Conservation (phyloP, 2,329 filamentous ascomycete species). For the Fusarium subtropicale region DNA sequence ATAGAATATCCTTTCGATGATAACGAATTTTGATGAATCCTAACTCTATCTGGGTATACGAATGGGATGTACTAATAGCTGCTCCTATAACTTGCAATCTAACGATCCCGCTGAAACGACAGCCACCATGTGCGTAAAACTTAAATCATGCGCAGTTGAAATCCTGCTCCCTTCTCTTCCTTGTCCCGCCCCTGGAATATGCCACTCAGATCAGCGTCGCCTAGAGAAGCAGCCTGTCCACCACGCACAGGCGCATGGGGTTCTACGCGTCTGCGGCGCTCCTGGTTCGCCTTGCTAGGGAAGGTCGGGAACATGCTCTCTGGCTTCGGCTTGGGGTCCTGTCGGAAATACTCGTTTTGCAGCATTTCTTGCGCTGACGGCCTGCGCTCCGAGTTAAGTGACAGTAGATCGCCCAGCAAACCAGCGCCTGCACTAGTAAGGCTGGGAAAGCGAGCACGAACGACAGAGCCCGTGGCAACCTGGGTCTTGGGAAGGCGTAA, state of each 20-base stretch:
- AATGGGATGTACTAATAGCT: background rate
- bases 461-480: conserved; percentile 60
- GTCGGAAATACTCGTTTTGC: conserved; percentile 83
- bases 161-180: conserved; percentile 74
- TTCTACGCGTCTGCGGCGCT: conserved; percentile 77
- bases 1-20: too few species aligned
- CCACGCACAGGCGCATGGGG: conserved; percentile 82
- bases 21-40: background rate
- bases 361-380: conserved; percentile 81
- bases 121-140: background rate
- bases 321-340: conserved; percentile 90
- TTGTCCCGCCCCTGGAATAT: conserved; percentile 76
- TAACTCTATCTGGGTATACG: conserved; percentile 6
- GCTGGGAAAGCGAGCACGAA: conserved; percentile 83
- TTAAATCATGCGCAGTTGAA: conserved; percentile 70
- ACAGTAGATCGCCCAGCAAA: conserved; percentile 76
- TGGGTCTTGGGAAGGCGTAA: conserved; percentile 73
- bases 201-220: conserved; percentile 73
- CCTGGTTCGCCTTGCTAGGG: conserved; percentile 92
- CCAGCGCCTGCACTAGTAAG: conserved; percentile 79
- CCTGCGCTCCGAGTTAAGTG: conserved; percentile 77
- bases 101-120: background rate
- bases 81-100: background rate
- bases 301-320: conserved; percentile 97
- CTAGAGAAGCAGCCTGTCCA: conserved; percentile 71